These are phyloP conservation scores for Nitzschia putrida DNA, from an alignment of 108 stramenopile species.

Conservation along the genomic window DNA sequence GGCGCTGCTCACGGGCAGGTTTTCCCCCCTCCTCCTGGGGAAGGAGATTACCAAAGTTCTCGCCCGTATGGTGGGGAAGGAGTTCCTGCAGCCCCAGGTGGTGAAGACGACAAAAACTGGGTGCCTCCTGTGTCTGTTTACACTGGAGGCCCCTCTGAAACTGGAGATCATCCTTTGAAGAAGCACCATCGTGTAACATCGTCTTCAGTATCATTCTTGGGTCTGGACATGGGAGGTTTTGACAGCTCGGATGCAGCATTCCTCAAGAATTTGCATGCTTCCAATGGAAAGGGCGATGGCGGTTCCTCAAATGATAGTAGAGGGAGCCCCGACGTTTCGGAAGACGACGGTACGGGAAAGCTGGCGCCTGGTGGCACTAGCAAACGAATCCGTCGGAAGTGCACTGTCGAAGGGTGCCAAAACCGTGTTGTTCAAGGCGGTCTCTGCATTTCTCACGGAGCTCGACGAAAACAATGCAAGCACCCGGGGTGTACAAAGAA, in stretches of 20 bases:
- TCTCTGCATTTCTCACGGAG: conserved; percentile 82
- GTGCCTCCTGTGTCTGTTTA: conserved; percentile 29
- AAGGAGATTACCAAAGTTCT: conserved; percentile 16
- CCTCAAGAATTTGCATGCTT: conserved; percentile 36
- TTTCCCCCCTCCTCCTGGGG: conserved; percentile 12
- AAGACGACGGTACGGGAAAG: conserved; percentile 17
- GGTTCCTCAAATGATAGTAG: not conserved
- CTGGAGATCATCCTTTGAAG: conserved; percentile 31
- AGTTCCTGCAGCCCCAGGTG: too few species aligned
- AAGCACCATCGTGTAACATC: conserved; percentile 59
- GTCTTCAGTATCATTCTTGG: conserved; percentile 58
- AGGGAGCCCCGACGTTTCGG: not conserved
- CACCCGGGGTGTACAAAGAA: conserved; percentile 84
- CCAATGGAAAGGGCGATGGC: conserved; percentile 15
- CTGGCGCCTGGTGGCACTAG: conserved; percentile 53
- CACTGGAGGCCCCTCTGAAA: conserved; percentile 20
- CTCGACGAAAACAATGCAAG: conserved; percentile 80
- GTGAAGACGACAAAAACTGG: not conserved
- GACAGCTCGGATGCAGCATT: conserved; percentile 40
- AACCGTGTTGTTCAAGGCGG: conserved; percentile 91
- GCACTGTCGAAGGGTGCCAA: conserved; percentile 60
- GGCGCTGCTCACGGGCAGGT: too few species aligned
- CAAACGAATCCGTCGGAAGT: conserved; percentile 84
- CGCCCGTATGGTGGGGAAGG: too few species aligned
- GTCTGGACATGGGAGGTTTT: conserved; percentile 47